Conservation (phyloP, 129 eudicot genomes). For the Artemisia annua region DNA sequence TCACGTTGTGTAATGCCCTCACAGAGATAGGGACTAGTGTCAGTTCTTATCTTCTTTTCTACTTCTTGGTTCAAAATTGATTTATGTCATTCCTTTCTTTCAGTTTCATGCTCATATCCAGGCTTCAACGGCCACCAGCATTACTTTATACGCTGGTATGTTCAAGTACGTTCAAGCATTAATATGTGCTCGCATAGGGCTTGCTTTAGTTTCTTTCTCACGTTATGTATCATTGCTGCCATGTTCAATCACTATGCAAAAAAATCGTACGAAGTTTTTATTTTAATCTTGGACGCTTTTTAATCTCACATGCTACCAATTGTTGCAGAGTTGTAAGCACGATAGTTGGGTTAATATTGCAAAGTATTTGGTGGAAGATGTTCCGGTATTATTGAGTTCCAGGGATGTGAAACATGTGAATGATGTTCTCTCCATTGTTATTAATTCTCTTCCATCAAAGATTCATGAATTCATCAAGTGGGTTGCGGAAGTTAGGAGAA, state of each 20-base stretch:
- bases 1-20: too few relatives aligned
- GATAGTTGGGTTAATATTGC: slow-evolving; percentile 89
- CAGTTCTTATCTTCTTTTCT: background rate
- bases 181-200: slow-evolving; percentile 1
- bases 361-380: slow-evolving; percentile 84
- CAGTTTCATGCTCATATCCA: slow-evolving; percentile 96
- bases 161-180: slow-evolving; percentile 17
- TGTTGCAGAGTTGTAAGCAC: slow-evolving; percentile 88
- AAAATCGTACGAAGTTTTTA: background rate
- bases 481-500: slow-evolving; percentile 93
- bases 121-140: slow-evolving; percentile 85
- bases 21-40: too few relatives aligned
- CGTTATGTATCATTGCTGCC: background rate
- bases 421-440: slow-evolving; percentile 64
- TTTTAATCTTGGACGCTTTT: slow-evolving; percentile 14
- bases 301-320: slow-evolving; percentile 4
- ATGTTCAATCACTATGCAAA: slow-evolving; percentile 12
- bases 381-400: slow-evolving; percentile 65
- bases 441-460: slow-evolving; percentile 74
- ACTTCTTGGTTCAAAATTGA: background rate
- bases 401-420: slow-evolving; percentile 50
- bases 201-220: background rate
- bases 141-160: slow-evolving; percentile 91
- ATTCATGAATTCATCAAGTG: slow-evolving; percentile 88
- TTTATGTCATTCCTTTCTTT: slow-evolving; percentile 15